phyloP scores from a whole-genome alignment of 2,329 filamentous ascomycete genomes.

The Truncatella angustata region DNA sequence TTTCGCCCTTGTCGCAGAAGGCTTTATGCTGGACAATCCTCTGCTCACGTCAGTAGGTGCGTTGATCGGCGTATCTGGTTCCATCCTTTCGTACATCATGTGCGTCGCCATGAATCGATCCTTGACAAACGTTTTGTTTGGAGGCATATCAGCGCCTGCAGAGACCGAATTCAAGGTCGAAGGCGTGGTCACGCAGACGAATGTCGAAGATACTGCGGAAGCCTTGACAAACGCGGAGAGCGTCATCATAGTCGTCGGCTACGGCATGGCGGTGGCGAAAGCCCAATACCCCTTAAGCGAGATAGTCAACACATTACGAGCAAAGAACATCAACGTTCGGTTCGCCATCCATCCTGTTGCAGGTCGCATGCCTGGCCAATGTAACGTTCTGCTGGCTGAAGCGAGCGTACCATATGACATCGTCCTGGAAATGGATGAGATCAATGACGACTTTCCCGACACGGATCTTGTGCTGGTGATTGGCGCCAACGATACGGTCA shows the following conservation, averaged over 20 bases:
- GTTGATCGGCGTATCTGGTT: slow-evolving; percentile 84
- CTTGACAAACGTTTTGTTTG: slow-evolving; percentile 85
- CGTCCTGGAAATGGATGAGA: slow-evolving; percentile 93
- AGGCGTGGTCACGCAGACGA: slow-evolving; percentile 75
- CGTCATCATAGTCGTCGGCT: slow-evolving; percentile 87
- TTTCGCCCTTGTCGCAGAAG: slow-evolving; percentile 86
- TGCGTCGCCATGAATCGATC: slow-evolving; percentile 92
- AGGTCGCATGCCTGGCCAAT: slow-evolving; percentile 89
- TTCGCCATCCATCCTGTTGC: slow-evolving; percentile 91
- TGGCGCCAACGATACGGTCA: slow-evolving; percentile 89
- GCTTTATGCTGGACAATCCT: slow-evolving; percentile 87
- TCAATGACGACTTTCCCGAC: slow-evolving; percentile 86
- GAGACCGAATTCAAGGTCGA: slow-evolving; percentile 72
- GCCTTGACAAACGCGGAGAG: slow-evolving; percentile 73
- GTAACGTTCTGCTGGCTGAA: slow-evolving; percentile 86
- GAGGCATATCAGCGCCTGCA: slow-evolving; percentile 67
- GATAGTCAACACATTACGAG: slow-evolving; percentile 71
- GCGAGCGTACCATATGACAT: slow-evolving; percentile 89
- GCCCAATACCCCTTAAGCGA: slow-evolving; percentile 88
- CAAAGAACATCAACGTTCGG: slow-evolving; percentile 75
- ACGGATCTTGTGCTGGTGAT: slow-evolving; percentile 88
- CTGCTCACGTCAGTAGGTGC: slow-evolving; percentile 82
- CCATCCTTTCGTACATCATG: slow-evolving; percentile 83
- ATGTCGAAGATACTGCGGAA: slow-evolving; percentile 77
- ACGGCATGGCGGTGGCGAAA: slow-evolving; percentile 93